These are phyloP conservation scores for Carex myosuroides DNA, from an alignment of 176 grass and related monocot genomes.

Conservation along the genomic window DNA sequence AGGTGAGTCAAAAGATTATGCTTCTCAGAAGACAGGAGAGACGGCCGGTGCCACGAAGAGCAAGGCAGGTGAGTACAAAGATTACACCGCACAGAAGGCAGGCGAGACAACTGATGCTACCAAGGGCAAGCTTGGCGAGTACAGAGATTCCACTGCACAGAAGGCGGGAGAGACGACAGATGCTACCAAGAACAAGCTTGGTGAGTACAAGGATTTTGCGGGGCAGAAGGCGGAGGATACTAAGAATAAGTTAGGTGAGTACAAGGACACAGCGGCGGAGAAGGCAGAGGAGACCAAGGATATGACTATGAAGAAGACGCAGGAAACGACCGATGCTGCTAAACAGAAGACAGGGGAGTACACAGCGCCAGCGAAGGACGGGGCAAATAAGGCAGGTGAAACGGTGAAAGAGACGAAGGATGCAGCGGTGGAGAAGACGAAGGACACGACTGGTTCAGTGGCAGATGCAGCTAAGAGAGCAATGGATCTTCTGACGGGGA, in stretches of 20 bases:
- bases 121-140: constrained; percentile 32
- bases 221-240: constrained; percentile 2
- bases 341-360: constrained; percentile 36
- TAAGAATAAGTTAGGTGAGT: constrained; percentile 22
- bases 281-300: constrained; percentile 27
- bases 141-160: constrained; percentile 24
- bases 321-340: constrained; percentile 15
- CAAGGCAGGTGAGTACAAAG: constrained; percentile 21
- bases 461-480: constrained; percentile 31
- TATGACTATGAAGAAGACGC: constrained; percentile 30
- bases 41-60: constrained; percentile 15
- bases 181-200: neutral
- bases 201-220: constrained; percentile 2
- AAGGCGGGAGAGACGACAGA: constrained; percentile 34
- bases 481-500: constrained; percentile 26
- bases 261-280: constrained; percentile 11
- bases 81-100: constrained; percentile 4
- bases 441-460: neutral
- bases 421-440: neutral
- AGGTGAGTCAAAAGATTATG: neutral
- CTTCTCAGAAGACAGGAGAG: constrained; percentile 33
- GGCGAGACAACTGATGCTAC: neutral
- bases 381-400: neutral
- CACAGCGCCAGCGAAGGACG: constrained; percentile 20
- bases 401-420: constrained; percentile 10